Evolutionary conservation across 192 early-diverging fungal genomes (phyloP), one percentile per base, ranked within the genome.

Genomic region (Diversispora epigaea): DNA sequence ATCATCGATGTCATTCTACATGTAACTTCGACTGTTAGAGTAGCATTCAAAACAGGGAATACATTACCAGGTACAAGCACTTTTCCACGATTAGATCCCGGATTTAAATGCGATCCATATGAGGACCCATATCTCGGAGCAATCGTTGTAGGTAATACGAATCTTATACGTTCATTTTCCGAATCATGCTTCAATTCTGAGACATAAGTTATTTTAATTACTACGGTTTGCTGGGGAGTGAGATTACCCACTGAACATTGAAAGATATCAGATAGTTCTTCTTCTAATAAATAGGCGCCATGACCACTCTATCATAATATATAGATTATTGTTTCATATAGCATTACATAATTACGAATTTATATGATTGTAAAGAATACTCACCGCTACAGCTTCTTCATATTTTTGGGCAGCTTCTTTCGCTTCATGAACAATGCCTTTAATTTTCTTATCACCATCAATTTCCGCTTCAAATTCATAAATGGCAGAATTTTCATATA

Each of bases 171-270:
- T 61, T 87, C 84, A 21, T 72, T 71, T 40, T 83, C 86, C 17
- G 78, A 67, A 64, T 86, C 86, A 46, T 79, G 76, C 40, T 79
- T 80, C 50, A 85, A 76, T 55, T 87, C 86, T 4, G 75, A 69
- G 19, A 87, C 66, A 71, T 88, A 87, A 0, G 79, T 83, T 46
- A 87, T 79, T 17, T 79, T 76, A n/a, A 87, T 67, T 19, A 70
- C 63, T 10, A 88, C 70, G 4, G 49, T 77, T 8, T 71, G 66
- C 2, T 66, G 62, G 15, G 85, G 52, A n/a, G 72, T 66, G 47
- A 88, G 56, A 71, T 88, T 88, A n/a, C 86, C 86, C 17, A 87
- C 54, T 17, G 74, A 79, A 32, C 80, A 76, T 61, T 82, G 83
- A 73, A 87, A 86, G 45, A 87, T 81, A 41, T 81, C 80, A 41